Evolutionary conservation across 108 stramenopile genomes (phyloP).

Genomic region (Bacterosira constricta): DNA sequence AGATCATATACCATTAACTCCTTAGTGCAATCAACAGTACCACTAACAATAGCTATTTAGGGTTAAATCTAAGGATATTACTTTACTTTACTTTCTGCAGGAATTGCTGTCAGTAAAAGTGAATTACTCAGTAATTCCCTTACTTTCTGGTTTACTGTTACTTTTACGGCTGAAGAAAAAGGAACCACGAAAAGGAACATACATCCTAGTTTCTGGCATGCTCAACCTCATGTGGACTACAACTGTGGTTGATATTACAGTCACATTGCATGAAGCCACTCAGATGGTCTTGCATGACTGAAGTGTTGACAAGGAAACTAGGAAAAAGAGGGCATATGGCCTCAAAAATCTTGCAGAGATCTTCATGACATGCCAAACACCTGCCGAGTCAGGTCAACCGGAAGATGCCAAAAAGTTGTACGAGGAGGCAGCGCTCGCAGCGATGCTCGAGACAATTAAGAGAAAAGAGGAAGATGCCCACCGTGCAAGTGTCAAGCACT

Average conservation of each 20-base stretch:
- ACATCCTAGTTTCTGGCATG: too few species aligned
- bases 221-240: conserved; percentile 75
- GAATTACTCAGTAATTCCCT: too few species aligned
- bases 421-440: conserved; percentile 81
- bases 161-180: too few species aligned
- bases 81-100: too few species aligned
- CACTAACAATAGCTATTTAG: too few species aligned
- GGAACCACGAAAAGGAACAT: too few species aligned
- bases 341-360: conserved; percentile 63
- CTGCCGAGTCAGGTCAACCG: conserved; percentile 40
- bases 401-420: conserved; percentile 62
- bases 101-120: too few species aligned
- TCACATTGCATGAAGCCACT: conserved; percentile 66
- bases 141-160: too few species aligned
- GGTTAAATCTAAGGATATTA: too few species aligned
- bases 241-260: conserved; percentile 81
- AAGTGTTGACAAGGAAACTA: conserved; percentile 56
- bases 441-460: conserved; percentile 82
- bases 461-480: conserved; percentile 71
- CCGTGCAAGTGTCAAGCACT: conserved; percentile 10
- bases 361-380: conserved; percentile 59
- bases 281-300: conserved; percentile 83
- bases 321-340: conserved; percentile 60
- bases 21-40: too few species aligned
- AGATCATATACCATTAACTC: too few species aligned